Percentiles rank a stretch among this genome's conserved stretches.
These are phyloP conservation scores for Casuarina cunninghamiana DNA, from an alignment of 306 rosid genomes.

Conservation along the genomic window DNA sequence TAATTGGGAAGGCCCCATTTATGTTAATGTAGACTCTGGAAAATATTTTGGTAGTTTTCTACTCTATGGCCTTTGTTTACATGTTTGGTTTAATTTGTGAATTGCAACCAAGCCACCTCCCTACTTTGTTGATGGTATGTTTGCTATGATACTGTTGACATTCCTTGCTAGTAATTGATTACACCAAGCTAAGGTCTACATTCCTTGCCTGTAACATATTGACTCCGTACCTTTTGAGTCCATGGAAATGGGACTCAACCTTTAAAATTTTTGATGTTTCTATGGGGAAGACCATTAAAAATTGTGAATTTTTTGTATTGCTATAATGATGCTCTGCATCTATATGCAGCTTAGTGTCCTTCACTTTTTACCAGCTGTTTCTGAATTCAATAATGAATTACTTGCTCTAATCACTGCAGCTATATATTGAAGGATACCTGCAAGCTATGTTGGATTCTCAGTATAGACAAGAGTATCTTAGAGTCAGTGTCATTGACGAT, in stretches of 20 bases:
- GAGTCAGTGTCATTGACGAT: slow-evolving; percentile 85
- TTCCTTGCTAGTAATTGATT: not conserved
- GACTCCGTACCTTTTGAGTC: not conserved
- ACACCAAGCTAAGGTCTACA: not conserved
- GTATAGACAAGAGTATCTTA: slow-evolving; percentile 85
- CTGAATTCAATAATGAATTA: slow-evolving; percentile 23
- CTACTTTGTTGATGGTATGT: not conserved
- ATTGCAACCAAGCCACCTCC: not conserved
- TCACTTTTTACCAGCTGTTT: slow-evolving; percentile 17
- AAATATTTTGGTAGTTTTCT: not conserved
- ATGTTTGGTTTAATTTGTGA: not conserved
- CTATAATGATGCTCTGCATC: not conserved
- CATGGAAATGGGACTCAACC: not conserved
- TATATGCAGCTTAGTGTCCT: not conserved
- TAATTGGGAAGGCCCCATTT: not conserved
- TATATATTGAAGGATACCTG: slow-evolving; percentile 94
- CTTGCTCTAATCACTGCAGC: slow-evolving; percentile 56
- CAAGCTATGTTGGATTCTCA: slow-evolving; percentile 96
- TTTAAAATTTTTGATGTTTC: not conserved
- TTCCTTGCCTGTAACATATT: not conserved
- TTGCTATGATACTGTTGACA: not conserved
- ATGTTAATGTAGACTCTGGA: not conserved
- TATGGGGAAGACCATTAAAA: not conserved
- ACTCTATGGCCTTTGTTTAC: not conserved
- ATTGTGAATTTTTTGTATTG: not conserved